Percentiles rank a stretch among this genome's conserved stretches.
phyloP scores from a whole-genome alignment of 2,329 filamentous ascomycete species.

The Trichophyton verrucosum region DNA sequence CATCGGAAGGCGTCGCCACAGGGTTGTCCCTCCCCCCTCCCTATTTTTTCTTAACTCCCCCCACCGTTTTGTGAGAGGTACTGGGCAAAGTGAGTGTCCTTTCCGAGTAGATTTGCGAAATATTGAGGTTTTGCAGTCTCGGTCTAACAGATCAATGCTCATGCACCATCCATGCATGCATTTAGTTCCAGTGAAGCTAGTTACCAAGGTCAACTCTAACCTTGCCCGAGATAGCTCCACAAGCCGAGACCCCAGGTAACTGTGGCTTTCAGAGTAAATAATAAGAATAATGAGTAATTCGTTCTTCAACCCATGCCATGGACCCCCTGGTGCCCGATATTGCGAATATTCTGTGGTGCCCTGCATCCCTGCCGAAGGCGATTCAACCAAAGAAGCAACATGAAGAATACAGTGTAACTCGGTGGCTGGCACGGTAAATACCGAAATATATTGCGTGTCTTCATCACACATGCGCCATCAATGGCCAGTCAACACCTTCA shows the following conservation, averaged over 20 bases:
- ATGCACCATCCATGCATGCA: background rate
- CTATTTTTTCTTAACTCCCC: too few species aligned
- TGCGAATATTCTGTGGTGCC: background rate
- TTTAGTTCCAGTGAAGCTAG: too few species aligned
- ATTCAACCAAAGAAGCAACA: background rate
- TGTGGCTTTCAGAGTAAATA: background rate
- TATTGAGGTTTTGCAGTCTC: background rate
- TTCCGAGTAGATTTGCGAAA: background rate
- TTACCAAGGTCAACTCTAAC: background rate
- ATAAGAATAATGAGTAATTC: background rate
- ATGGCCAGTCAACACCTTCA: too few species aligned
- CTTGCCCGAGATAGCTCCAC: background rate
- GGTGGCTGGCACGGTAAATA: background rate
- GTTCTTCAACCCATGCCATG: background rate
- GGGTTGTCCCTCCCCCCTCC: background rate
- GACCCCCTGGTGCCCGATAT: background rate
- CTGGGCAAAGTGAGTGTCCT: background rate
- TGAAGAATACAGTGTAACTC: background rate
- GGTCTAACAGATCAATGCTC: background rate
- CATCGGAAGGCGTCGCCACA: background rate
- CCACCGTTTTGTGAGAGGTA: too few species aligned
- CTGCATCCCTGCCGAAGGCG: background rate
- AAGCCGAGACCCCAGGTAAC: background rate
- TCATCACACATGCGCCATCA: background rate
- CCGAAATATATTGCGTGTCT: background rate